phyloP scores from a whole-genome alignment of 192 early-diverging fungal species.

The Podila clonocystis region DNA sequence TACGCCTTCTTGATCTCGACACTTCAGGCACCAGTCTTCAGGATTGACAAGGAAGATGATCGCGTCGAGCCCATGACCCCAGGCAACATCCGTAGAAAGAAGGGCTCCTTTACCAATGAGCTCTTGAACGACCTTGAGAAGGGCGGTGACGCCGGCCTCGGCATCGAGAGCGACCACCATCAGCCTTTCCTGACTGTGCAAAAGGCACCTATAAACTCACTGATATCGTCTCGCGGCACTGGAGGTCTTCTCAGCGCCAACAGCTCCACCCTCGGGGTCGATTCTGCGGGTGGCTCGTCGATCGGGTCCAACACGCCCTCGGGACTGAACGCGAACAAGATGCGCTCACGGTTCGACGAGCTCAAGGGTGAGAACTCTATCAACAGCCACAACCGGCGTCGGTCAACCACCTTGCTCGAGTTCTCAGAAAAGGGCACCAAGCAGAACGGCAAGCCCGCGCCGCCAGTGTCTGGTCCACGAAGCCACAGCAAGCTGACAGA shows the following conservation, averaged over 20 bases:
- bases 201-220: not conserved
- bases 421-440: constrained; percentile 33
- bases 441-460: constrained; percentile 33
- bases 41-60: constrained; percentile 25
- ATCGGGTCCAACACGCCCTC: not conserved
- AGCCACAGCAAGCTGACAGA: constrained; percentile 27
- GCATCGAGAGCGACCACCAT: constrained; percentile 21
- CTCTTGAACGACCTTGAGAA: constrained; percentile 24
- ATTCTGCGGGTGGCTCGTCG: not conserved
- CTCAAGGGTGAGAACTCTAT: constrained; percentile 8
- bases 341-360: constrained; percentile 16
- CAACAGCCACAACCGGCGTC: constrained; percentile 17
- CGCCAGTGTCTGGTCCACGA: constrained; percentile 21
- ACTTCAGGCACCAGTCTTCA: constrained; percentile 52
- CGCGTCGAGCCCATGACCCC: constrained; percentile 14
- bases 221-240: not conserved
- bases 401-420: constrained; percentile 33
- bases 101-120: constrained; percentile 25
- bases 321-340: not conserved
- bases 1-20: constrained; percentile 64
- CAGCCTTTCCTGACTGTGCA: constrained; percentile 16
- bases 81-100: constrained; percentile 18
- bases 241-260: not conserved
- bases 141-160: not conserved
- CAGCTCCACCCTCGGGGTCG: not conserved